These are phyloP conservation scores for Fusarium tupiense DNA, from an alignment of 2,329 filamentous ascomycete genomes.

Conservation along the genomic window DNA sequence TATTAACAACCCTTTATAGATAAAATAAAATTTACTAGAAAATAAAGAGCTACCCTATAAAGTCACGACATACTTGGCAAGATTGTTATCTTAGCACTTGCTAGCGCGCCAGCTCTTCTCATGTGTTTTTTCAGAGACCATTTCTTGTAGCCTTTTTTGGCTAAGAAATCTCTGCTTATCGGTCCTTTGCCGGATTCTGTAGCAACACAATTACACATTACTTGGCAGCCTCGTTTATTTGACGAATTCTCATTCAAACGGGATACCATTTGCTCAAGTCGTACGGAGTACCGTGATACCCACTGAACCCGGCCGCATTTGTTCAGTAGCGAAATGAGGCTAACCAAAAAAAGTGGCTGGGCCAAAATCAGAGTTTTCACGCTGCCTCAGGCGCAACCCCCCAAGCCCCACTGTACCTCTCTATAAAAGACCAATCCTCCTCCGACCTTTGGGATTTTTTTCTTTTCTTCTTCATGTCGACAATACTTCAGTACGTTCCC, in stretches of 20 bases:
- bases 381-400: constrained; percentile 5
- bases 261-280: neutral
- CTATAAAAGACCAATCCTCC: constrained; percentile 15
- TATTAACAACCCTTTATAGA: too few species aligned
- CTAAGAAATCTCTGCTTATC: neutral
- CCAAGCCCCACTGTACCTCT: neutral
- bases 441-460: constrained; percentile 50
- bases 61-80: too few species aligned
- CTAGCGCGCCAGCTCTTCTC: too few species aligned
- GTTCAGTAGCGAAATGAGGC: constrained; percentile 3
- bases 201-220: neutral
- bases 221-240: neutral
- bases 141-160: too few species aligned
- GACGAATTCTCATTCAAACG: neutral
- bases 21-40: too few species aligned
- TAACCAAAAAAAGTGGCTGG: constrained; percentile 22
- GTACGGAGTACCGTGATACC: neutral
- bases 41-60: too few species aligned
- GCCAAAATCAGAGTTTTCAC: constrained; percentile 23
- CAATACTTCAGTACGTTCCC: constrained; percentile 60
- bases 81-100: too few species aligned
- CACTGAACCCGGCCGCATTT: neutral
- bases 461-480: constrained; percentile 66
- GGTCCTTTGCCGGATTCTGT: neutral
- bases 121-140: too few species aligned